phyloP scores from a whole-genome alignment of 2,329 filamentous ascomycete genomes.

The Lasiodiplodia hormozganensis region DNA sequence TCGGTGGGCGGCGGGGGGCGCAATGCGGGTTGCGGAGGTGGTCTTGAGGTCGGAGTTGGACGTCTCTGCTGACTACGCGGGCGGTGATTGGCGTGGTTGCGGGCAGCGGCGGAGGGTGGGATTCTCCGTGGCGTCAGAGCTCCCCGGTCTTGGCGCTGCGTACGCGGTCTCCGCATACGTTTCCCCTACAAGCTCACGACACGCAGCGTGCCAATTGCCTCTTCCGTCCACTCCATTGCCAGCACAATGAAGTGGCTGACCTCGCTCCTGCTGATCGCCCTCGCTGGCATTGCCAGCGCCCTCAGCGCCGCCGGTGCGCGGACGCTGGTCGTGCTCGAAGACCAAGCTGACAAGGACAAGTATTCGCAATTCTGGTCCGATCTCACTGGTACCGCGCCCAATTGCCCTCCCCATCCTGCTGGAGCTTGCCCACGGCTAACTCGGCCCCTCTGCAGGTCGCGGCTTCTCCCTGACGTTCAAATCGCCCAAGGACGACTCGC shows the following conservation, averaged over 20 bases:
- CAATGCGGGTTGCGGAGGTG: slow-evolving; percentile 1
- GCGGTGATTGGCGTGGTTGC: slow-evolving; percentile 18
- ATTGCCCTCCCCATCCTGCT: neutral
- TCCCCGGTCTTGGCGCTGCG: slow-evolving; percentile 41
- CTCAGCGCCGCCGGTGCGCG: slow-evolving; percentile 80
- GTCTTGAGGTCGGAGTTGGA: neutral
- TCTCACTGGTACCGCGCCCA: slow-evolving; percentile 46
- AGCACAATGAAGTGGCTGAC: slow-evolving; percentile 75
- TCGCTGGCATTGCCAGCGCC: slow-evolving; percentile 73
- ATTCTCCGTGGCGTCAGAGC: slow-evolving; percentile 28
- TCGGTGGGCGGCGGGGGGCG: slow-evolving; percentile 5
- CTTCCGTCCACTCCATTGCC: slow-evolving; percentile 33
- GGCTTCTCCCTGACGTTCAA: slow-evolving; percentile 83
- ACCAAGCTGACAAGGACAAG: slow-evolving; percentile 76
- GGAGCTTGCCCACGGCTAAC: neutral
- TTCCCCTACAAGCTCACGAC: slow-evolving; percentile 39
- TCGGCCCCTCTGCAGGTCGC: slow-evolving; percentile 63
- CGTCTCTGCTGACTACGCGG: slow-evolving; percentile 21
- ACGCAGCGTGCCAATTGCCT: slow-evolving; percentile 31
- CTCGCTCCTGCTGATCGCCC: slow-evolving; percentile 72
- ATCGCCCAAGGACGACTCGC: slow-evolving; percentile 78
- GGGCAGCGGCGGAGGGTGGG: slow-evolving; percentile 22
- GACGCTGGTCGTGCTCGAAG: slow-evolving; percentile 85
- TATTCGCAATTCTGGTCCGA: slow-evolving; percentile 85
- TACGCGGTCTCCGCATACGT: slow-evolving; percentile 41